Conservation (phyloP, 306 rosid species). For the Vigna angularis region DNA sequence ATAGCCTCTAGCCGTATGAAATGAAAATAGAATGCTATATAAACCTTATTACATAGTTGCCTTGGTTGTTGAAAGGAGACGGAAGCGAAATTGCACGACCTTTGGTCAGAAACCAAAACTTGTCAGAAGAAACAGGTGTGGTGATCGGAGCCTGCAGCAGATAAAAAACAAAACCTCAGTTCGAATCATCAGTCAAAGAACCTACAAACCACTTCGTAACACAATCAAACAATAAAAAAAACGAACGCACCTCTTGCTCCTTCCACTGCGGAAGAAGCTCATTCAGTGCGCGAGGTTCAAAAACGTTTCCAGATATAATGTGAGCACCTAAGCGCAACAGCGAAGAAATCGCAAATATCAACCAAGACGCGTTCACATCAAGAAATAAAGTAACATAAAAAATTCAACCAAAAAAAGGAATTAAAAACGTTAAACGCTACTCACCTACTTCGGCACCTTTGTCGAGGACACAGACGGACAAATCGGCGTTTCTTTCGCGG, state of each 20-base stretch:
- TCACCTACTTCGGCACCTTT: conserved; percentile 96
- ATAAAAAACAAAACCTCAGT: conserved; percentile 24
- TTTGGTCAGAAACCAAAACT: conserved; percentile 91
- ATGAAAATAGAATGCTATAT: neutral
- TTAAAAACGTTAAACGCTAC: conserved; percentile 20
- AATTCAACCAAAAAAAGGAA: neutral
- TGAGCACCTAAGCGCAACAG: conserved; percentile 74
- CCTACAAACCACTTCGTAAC: neutral
- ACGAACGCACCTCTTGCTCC: conserved; percentile 70
- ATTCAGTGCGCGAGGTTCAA: conserved; percentile 88
- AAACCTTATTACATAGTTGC: conserved; percentile 95
- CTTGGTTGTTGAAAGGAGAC: conserved; percentile 73
- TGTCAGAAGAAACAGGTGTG: conserved; percentile 86
- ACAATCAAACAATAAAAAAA: neutral
- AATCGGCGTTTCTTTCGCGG: conserved; percentile 59
- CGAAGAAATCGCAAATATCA: conserved; percentile 2
- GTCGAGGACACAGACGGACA: conserved; percentile 91
- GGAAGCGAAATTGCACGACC: conserved; percentile 80
- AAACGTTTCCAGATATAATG: conserved; percentile 89
- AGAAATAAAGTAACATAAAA: neutral
- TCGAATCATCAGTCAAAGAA: neutral
- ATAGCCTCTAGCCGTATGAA: neutral
- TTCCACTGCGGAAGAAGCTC: conserved; percentile 93
- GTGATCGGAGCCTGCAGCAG: conserved; percentile 86
- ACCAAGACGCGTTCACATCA: neutral